Conservation (phyloP, 768 basidiomycete genomes). For the Auriscalpium vulgare region DNA sequence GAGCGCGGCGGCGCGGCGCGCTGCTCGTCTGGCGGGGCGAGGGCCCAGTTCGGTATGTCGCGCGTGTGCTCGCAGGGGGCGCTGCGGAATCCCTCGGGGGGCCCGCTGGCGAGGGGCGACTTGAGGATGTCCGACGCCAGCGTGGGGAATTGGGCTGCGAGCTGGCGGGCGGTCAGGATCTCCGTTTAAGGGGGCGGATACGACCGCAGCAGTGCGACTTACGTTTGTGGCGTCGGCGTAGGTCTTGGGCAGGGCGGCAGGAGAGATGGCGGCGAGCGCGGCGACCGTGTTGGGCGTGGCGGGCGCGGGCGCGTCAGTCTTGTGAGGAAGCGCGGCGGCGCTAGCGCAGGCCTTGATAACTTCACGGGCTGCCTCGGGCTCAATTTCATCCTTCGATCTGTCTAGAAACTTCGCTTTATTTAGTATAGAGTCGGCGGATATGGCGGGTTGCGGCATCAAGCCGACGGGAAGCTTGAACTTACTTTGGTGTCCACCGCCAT, state of each 20-base stretch:
- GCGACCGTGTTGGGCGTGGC: background rate
- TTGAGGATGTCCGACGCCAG: background rate
- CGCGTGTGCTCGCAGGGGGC: background rate
- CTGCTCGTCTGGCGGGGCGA: background rate
- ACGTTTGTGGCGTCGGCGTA: slow-evolving; percentile 5
- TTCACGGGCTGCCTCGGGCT: too few relatives aligned
- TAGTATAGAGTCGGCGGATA: too few relatives aligned
- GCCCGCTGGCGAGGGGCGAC: background rate
- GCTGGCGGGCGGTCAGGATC: slow-evolving; percentile 1
- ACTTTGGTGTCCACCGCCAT: too few relatives aligned
- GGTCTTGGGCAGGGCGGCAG: background rate
- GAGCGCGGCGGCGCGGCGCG: background rate
- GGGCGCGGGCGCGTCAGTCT: too few relatives aligned
- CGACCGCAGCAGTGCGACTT: background rate
- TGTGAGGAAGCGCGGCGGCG: background rate
- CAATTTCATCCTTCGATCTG: too few relatives aligned
- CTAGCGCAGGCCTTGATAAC: background rate
- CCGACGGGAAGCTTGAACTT: too few relatives aligned
- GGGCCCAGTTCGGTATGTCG: background rate
- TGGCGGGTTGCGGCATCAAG: too few relatives aligned
- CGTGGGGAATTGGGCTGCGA: background rate
- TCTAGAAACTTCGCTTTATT: too few relatives aligned
- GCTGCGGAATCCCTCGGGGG: background rate
- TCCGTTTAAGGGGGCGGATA: background rate
- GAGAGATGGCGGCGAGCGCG: background rate